A percentile compares a stretch with the other conserved stretches of the same genome.
Conservation (phyloP, 192 early-diverging fungal species). For the Coemansia sp. region DNA sequence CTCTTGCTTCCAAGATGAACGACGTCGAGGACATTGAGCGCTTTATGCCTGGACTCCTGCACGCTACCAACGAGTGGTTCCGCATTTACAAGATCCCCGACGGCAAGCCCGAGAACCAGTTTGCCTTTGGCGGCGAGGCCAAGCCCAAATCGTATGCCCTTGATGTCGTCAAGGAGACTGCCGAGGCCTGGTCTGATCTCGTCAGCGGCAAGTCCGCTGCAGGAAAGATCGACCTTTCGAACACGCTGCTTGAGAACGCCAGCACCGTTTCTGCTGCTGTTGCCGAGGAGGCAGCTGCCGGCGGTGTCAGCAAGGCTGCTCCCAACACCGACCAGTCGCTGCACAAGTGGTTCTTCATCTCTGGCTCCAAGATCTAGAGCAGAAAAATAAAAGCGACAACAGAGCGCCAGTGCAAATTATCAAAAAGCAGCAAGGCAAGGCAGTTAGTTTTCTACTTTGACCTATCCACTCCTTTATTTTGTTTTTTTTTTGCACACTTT, state of each 20-base stretch:
- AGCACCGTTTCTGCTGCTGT: constrained; percentile 63
- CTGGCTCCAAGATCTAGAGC: constrained; percentile 65
- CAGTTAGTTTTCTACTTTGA: too few relatives aligned
- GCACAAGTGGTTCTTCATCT: constrained; percentile 99
- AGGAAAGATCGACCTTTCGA: constrained; percentile 72
- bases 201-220: constrained; percentile 71
- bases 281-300: constrained; percentile 59
- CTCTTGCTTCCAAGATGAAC: constrained; percentile 94
- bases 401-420: too few relatives aligned
- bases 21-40: constrained; percentile 99
- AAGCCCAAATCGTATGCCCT: constrained; percentile 84
- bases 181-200: constrained; percentile 90
- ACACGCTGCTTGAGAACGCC: constrained; percentile 71
- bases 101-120: constrained; percentile 99
- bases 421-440: too few relatives aligned
- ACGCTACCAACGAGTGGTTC: constrained; percentile 99
- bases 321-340: constrained; percentile 55
- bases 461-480: too few relatives aligned
- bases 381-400: background rate
- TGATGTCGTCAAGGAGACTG: constrained; percentile 87
- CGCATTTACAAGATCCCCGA: constrained; percentile 99
- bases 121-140: constrained; percentile 92
- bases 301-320: constrained; percentile 48
- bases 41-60: constrained; percentile 92
- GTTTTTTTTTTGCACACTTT: background rate